Evolutionary conservation across 2,329 filamentous ascomycete species (phyloP), one percentile per base, ranked within the genome.

Genomic region (Talaromyces albobiverticillius): DNA sequence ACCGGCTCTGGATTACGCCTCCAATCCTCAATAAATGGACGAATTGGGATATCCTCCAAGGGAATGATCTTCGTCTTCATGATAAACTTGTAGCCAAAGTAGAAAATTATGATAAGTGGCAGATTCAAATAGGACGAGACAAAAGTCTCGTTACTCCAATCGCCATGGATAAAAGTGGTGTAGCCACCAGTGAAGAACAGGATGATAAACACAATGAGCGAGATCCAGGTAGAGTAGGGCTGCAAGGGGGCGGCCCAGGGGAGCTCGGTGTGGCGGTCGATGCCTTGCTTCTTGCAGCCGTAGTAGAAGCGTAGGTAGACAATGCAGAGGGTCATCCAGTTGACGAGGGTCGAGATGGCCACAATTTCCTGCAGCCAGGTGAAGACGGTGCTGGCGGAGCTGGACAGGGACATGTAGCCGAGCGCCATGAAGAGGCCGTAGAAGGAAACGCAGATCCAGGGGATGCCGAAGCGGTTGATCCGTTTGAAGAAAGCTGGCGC

Each of bases 161-260:
- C 13, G 6, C 40, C 46, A 16, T 45, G 47, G 22, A 55, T 42
- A 67, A 93, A 92, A 13, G 87, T 81, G 38, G 85, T 81, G 70
- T 91, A 93, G 1, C 88, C 89, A 62, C 89, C 89, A 60, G 89
- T 85, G 2, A 92, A 70, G n/a, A 92, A 75, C 48, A 90, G 79
- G 16, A 83, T 65, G 1, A 63, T 61, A 9, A 66, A 65, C 13
- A 80, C 65, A 14, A 79, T 65, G 1, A 90, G 77, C 8, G 80
- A 77, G 51, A 81, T 71, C 63, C 79, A 89, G 0, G 86, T 80
- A 1, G 82, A 82, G 64, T 86, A 90, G 0, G 88, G 83, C 61
- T 85, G 82, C 3, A 84, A 46, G 2, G 53, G 53, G 14, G 38
- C 46, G 3, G 29, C 34, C 23, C 26, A 53, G 8, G 53, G 52